Conservation (phyloP, 129 eudicot species). For the Glebionis coronaria region DNA sequence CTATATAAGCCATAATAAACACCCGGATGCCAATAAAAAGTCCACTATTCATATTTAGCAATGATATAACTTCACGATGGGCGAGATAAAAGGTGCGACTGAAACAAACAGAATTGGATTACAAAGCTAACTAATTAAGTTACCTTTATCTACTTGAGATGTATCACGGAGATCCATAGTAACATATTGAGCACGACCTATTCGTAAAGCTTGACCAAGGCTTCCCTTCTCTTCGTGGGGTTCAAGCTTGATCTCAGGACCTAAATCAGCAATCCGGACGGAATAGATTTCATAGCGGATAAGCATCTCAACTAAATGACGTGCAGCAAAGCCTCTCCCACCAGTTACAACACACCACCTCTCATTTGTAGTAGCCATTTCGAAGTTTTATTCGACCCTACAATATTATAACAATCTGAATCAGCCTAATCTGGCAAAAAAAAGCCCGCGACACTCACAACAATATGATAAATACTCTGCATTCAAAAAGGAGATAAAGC, state of each 20-base stretch:
- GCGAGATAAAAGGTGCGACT: neutral
- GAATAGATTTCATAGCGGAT: constrained; percentile 66
- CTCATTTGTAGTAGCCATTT: constrained; percentile 50
- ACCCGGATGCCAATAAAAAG: neutral
- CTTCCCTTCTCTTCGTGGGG: constrained; percentile 57
- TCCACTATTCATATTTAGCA: neutral
- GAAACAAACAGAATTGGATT: neutral
- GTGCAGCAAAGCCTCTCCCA: constrained; percentile 97
- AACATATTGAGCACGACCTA: constrained; percentile 76
- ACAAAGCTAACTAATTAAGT: too few species aligned
- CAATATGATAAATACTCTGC: neutral
- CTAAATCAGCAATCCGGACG: constrained; percentile 81
- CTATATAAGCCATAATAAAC: too few species aligned
- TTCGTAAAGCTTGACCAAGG: constrained; percentile 60
- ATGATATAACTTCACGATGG: neutral
- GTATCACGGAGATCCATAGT: constrained; percentile 79
- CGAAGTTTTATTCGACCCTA: constrained; percentile 16
- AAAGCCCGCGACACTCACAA: neutral
- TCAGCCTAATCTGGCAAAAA: neutral
- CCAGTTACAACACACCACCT: constrained; percentile 97
- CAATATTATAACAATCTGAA: constrained; percentile 8
- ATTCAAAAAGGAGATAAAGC: neutral
- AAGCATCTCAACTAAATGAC: constrained; percentile 86
- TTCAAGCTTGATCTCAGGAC: constrained; percentile 56
- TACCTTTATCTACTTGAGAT: constrained; percentile 80